Conservation (phyloP, 768 basidiomycete species). For the Mycena maculata region DNA sequence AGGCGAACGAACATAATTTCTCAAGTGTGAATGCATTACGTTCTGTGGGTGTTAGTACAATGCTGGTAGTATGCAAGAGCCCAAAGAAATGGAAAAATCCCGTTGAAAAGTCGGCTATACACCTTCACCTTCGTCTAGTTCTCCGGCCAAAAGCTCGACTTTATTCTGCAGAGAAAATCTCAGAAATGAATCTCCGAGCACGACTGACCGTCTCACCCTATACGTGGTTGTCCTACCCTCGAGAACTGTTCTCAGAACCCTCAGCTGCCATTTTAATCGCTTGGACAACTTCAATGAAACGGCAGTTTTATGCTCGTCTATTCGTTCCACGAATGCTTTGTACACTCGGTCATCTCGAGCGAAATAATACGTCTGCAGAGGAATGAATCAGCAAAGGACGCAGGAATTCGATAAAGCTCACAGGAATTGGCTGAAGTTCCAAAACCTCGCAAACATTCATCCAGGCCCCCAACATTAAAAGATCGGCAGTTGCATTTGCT, state of each 20-base stretch:
- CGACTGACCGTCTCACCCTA: slow-evolving; percentile 57
- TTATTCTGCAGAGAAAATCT: slow-evolving; percentile 57
- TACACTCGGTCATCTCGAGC: slow-evolving; percentile 92
- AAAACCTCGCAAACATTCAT: slow-evolving; percentile 68
- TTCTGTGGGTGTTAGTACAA: slow-evolving; percentile 35
- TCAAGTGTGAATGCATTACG: slow-evolving; percentile 28
- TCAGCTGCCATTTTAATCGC: slow-evolving; percentile 78
- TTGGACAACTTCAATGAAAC: slow-evolving; percentile 63
- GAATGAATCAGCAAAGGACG: not conserved
- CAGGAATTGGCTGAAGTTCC: slow-evolving; percentile 77
- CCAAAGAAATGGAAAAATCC: not conserved
- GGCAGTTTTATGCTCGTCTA: slow-evolving; percentile 55
- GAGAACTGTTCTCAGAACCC: slow-evolving; percentile 69
- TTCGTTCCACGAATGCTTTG: slow-evolving; percentile 69
- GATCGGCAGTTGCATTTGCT: slow-evolving; percentile 81
- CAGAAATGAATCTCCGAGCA: slow-evolving; percentile 20
- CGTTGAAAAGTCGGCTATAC: slow-evolving; percentile 37
- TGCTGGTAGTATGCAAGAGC: slow-evolving; percentile 16
- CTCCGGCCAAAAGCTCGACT: slow-evolving; percentile 68
- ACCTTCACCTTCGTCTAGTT: slow-evolving; percentile 74
- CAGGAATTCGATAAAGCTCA: too few species aligned
- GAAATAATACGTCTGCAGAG: slow-evolving; percentile 83
- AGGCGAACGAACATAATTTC: slow-evolving; percentile 6
- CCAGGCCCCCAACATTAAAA: slow-evolving; percentile 83
- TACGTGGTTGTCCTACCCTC: slow-evolving; percentile 76